Conservation (phyloP, 495 filamentous ascomycete genomes). For the Thozetella sp. region DNA sequence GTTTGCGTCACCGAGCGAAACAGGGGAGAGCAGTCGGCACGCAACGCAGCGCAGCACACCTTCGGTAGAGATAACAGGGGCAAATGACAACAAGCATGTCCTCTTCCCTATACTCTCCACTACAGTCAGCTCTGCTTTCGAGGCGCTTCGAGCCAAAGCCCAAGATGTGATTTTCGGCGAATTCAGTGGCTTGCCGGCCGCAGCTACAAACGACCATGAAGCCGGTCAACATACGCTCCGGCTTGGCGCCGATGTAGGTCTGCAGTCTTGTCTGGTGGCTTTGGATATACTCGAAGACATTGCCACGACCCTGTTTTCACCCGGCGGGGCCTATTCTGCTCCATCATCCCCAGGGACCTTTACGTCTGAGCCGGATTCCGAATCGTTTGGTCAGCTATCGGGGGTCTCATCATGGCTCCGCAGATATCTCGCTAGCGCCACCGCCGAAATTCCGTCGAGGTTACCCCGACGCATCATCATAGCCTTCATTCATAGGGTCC, state of each 20-base stretch:
- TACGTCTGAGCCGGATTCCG: too few species aligned
- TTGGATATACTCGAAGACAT: too few species aligned
- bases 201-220: too few species aligned
- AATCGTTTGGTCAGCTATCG: constrained; percentile 7
- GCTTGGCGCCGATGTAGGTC: too few species aligned
- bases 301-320: too few species aligned
- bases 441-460: constrained; percentile 15
- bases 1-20: not conserved
- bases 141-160: constrained; percentile 10
- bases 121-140: constrained; percentile 12
- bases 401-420: constrained; percentile 23
- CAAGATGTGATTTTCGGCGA: too few species aligned
- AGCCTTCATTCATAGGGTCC: constrained; percentile 23
- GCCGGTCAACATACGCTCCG: too few species aligned
- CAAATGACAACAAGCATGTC: constrained; percentile 1
- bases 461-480: constrained; percentile 16
- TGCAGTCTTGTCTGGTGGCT: too few species aligned
- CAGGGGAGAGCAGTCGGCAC: not conserved
- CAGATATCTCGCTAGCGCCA: constrained; percentile 18
- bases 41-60: constrained; percentile 7
- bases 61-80: constrained; percentile 1
- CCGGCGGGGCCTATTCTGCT: too few species aligned
- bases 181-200: too few species aligned
- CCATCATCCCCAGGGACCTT: constrained; percentile 8
- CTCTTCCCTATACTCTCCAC: constrained; percentile 15